Conservation (phyloP, 1,139 yeast species). For the Diutina siamensis region DNA sequence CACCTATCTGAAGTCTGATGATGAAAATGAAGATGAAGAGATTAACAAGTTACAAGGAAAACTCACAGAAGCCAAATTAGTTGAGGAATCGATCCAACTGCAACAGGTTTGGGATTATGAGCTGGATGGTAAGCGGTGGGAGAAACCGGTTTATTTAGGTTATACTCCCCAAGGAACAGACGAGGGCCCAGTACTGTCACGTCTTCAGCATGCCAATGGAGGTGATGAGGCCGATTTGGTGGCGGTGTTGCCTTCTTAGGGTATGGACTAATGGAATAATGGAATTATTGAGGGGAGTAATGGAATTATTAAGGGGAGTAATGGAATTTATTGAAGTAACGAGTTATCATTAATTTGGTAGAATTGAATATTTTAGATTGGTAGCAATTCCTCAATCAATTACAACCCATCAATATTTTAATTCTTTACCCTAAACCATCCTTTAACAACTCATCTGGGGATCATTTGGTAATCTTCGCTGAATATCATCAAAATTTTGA, state of each 20-base stretch:
- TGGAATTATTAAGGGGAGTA: background rate
- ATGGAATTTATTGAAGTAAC: too few relatives aligned
- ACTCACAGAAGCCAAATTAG: conserved; percentile 12
- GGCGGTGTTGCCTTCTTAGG: background rate
- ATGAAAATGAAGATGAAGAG: conserved; percentile 7
- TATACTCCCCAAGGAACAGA: background rate
- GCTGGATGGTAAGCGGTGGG: conserved; percentile 39
- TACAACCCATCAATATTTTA: too few relatives aligned
- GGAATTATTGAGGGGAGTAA: background rate
- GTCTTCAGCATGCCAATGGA: background rate
- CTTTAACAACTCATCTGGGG: too few relatives aligned
- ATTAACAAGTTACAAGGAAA: conserved; percentile 19
- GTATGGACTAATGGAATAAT: background rate
- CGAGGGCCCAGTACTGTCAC: background rate
- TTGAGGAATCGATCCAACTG: conserved; percentile 18
- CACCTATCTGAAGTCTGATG: conserved; percentile 10
- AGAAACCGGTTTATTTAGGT: conserved; percentile 29
- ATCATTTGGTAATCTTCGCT: too few relatives aligned
- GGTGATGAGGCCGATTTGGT: background rate
- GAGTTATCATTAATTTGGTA: too few relatives aligned
- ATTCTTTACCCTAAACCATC: too few relatives aligned
- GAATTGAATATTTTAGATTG: too few relatives aligned
- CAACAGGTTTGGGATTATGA: conserved; percentile 48
- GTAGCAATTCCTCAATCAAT: too few relatives aligned
- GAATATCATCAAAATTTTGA: too few relatives aligned